Conservation (phyloP, 306 rosid species). For the Dalbergia cultrata region DNA sequence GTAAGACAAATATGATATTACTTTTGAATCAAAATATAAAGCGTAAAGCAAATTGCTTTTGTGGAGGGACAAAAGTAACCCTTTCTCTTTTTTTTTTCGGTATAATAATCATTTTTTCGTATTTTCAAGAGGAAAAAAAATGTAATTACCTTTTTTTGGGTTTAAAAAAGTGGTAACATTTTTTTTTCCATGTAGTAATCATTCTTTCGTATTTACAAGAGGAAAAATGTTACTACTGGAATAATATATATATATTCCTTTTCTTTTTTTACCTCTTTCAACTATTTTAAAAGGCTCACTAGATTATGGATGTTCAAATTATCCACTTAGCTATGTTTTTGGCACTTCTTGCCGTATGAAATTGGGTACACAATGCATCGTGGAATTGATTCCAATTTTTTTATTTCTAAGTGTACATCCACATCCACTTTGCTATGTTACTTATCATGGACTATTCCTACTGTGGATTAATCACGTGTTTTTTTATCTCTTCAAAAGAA, state of each 20-base stretch:
- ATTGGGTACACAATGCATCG: not conserved
- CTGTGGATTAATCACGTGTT: not conserved
- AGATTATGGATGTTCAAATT: not conserved
- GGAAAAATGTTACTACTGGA: not conserved
- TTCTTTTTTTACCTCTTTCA: not conserved
- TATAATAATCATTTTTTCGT: not conserved
- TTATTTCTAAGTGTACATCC: not conserved
- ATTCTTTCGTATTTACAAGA: not conserved
- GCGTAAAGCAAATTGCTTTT: not conserved
- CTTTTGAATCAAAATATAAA: slow-evolving; percentile 14
- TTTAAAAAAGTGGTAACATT: too few relatives aligned
- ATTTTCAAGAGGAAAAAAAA: not conserved
- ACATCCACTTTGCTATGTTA: not conserved
- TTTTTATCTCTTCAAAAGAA: not conserved
- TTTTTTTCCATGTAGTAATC: not conserved
- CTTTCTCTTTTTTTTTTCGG: not conserved
- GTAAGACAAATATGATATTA: not conserved
- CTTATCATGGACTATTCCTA: not conserved
- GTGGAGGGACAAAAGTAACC: not conserved
- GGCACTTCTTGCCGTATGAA: slow-evolving; percentile 1
- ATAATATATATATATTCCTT: too few relatives aligned
- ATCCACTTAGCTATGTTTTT: not conserved
- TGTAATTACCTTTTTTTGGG: too few relatives aligned
- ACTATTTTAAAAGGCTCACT: not conserved
- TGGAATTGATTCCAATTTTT: not conserved